These are phyloP conservation scores for Aspergillus sp. DNA, from an alignment of 2,329 filamentous ascomycete species.

Conservation along the genomic window DNA sequence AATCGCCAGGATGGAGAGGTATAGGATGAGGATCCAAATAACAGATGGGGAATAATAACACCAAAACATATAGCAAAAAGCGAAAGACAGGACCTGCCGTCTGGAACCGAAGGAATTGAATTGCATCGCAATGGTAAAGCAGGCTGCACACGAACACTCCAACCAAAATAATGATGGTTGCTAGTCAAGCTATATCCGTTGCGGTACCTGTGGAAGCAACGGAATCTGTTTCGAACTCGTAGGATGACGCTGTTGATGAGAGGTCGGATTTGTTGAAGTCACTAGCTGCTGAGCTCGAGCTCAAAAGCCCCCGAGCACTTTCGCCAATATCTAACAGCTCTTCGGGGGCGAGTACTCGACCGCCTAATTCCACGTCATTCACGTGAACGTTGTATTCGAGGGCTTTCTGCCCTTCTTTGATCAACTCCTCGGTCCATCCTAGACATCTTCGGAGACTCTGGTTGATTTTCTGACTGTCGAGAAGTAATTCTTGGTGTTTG, in stretches of 20 bases:
- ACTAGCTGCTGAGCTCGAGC: slow-evolving; percentile 25
- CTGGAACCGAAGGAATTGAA: neutral
- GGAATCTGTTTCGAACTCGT: neutral
- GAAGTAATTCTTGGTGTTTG: slow-evolving; percentile 79
- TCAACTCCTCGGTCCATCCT: slow-evolving; percentile 81
- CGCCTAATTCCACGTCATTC: slow-evolving; percentile 73
- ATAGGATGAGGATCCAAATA: neutral
- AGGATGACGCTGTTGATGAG: neutral
- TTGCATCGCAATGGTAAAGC: neutral
- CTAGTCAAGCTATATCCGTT: neutral
- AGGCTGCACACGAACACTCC: neutral
- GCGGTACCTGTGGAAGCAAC: neutral
- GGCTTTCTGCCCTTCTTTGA: slow-evolving; percentile 79
- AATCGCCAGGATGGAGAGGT: neutral
- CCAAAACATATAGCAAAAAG: neutral
- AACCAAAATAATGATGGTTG: neutral
- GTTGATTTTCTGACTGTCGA: slow-evolving; percentile 92
- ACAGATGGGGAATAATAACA: slow-evolving; percentile 1
- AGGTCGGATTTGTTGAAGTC: slow-evolving; percentile 15
- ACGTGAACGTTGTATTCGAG: slow-evolving; percentile 72
- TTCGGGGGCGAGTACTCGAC: slow-evolving; percentile 65
- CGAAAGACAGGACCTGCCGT: slow-evolving; percentile 3
- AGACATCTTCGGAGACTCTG: slow-evolving; percentile 85
- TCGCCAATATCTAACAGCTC: slow-evolving; percentile 42
- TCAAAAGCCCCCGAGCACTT: slow-evolving; percentile 25